These are phyloP conservation scores for Pseudoscleropodium purum DNA, from an alignment of 225 moss, liverwort and hornwort genomes.

Conservation along the genomic window DNA sequence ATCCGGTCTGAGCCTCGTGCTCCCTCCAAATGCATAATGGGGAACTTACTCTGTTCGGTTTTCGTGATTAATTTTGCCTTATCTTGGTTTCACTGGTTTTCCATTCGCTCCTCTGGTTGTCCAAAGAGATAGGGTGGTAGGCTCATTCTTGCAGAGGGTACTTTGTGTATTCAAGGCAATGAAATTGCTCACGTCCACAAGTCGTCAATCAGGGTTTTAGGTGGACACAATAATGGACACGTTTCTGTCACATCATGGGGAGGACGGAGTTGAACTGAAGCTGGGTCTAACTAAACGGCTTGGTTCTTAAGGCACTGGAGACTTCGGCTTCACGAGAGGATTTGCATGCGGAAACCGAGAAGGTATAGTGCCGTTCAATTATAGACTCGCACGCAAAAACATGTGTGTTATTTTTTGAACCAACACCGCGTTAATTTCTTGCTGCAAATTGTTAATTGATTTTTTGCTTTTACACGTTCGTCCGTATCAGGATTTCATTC, in stretches of 20 bases:
- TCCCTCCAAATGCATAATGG: slow-evolving; percentile 2
- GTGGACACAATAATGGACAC: slow-evolving; percentile 63
- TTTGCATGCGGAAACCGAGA: slow-evolving; percentile 15
- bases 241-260: slow-evolving; percentile 46
- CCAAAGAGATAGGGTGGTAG: neutral
- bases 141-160: neutral
- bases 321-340: slow-evolving; percentile 15
- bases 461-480: neutral
- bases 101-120: neutral
- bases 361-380: slow-evolving; percentile 15
- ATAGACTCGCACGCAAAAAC: neutral
- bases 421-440: neutral
- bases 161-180: neutral
- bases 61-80: neutral
- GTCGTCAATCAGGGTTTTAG: slow-evolving; percentile 23
- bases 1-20: slow-evolving; percentile 45
- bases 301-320: slow-evolving; percentile 48
- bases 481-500: slow-evolving; percentile 62
- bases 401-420: neutral
- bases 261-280: slow-evolving; percentile 38
- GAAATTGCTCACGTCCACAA: slow-evolving; percentile 8
- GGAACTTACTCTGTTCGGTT: neutral
- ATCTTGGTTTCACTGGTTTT: neutral
- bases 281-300: slow-evolving; percentile 44
- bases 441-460: neutral